phyloP scores from a whole-genome alignment of 2,329 filamentous ascomycete genomes.

The Fusarium subglutinans region DNA sequence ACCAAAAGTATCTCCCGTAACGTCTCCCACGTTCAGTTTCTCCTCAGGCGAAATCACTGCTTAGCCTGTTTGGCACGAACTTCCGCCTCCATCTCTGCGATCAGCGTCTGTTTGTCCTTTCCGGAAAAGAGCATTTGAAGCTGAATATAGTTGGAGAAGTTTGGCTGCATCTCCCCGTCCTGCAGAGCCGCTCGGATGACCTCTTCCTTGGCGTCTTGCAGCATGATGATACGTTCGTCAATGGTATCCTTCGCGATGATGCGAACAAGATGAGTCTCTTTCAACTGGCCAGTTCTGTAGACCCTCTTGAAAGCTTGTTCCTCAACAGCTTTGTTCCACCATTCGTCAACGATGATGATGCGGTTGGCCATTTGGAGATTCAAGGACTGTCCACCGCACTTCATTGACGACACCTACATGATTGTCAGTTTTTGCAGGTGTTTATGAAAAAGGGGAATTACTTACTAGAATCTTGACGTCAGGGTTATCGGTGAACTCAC shows the following conservation, averaged over 20 bases:
- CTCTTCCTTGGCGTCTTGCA: conserved; percentile 66
- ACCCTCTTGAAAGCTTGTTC: conserved; percentile 71
- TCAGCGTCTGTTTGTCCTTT: accelerated
- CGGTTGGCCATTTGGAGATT: conserved; percentile 58
- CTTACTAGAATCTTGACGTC: conserved; percentile 48
- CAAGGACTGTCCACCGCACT: conserved; percentile 50
- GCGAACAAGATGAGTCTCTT: conserved; percentile 66
- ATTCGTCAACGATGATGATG: conserved; percentile 63
- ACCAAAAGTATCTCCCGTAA: background rate
- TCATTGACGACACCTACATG: conserved; percentile 48
- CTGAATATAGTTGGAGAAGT: background rate
- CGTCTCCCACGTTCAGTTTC: accelerated
- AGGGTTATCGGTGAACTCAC: conserved; percentile 25
- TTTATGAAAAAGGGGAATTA: too few relatives aligned
- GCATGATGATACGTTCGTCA: conserved; percentile 62
- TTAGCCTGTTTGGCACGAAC: background rate
- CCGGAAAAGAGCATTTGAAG: background rate
- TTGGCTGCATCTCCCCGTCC: conserved; percentile 36
- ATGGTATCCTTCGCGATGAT: conserved; percentile 66
- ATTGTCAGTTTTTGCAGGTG: background rate
- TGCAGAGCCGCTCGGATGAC: conserved; percentile 51
- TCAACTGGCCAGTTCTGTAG: conserved; percentile 70
- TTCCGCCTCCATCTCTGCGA: background rate
- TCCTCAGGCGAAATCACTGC: background rate
- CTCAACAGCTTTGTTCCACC: conserved; percentile 71